A percentile compares a stretch with the other conserved stretches of the same genome.
These are phyloP conservation scores for Fusarium sp. DNA, from an alignment of 2,329 filamentous ascomycete genomes.

Conservation along the genomic window DNA sequence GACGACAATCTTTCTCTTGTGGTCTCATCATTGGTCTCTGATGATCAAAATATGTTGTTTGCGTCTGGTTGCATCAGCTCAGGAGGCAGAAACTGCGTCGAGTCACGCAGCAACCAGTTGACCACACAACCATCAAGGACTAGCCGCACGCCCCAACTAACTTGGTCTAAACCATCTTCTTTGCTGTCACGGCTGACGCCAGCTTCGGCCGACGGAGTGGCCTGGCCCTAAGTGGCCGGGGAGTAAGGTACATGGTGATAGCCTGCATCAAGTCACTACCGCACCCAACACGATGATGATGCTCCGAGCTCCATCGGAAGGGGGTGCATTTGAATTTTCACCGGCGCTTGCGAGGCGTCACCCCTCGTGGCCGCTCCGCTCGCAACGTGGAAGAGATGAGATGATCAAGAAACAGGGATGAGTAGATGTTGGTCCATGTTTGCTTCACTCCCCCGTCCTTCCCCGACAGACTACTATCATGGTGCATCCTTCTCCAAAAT, in stretches of 20 bases:
- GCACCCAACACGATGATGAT: constrained; percentile 1
- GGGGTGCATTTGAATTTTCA: constrained; percentile 7
- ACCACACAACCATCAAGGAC: constrained; percentile 12
- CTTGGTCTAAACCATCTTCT: constrained; percentile 10
- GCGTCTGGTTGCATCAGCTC: constrained; percentile 11
- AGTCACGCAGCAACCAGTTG: constrained; percentile 14
- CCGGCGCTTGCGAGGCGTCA: constrained; percentile 14
- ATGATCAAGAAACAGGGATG: background rate
- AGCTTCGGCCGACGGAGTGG: constrained; percentile 1
- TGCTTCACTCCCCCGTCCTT: background rate
- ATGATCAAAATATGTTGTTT: too few relatives aligned
- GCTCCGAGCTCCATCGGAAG: constrained; percentile 8
- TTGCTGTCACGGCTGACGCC: constrained; percentile 6
- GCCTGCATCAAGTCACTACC: constrained; percentile 12
- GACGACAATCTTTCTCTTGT: background rate
- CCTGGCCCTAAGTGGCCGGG: background rate
- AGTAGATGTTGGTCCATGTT: constrained; percentile 23
- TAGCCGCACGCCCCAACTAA: constrained; percentile 20
- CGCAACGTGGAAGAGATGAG: background rate
- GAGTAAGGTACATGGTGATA: background rate
- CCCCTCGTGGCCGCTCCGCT: background rate
- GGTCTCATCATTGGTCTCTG: too few relatives aligned
- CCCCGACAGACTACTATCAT: constrained; percentile 11
- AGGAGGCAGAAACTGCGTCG: constrained; percentile 19
- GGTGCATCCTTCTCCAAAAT: constrained; percentile 30